Conservation (phyloP, 805 yeast species). For the Yarrowia osloensis region DNA sequence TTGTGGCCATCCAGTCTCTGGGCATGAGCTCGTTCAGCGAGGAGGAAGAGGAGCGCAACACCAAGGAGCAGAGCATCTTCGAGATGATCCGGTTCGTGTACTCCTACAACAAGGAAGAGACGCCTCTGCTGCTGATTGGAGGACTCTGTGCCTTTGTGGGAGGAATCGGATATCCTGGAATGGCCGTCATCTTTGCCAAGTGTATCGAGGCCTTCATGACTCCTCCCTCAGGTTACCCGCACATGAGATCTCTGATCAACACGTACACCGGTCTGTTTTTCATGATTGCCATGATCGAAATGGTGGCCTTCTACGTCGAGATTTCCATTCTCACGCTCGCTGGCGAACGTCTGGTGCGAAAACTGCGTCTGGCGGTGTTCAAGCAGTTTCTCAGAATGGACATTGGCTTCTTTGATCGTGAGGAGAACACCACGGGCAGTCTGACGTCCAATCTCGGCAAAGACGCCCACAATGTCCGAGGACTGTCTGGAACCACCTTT, state of each 20-base stretch:
- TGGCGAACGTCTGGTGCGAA: slow-evolving; percentile 42
- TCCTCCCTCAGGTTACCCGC: slow-evolving; percentile 37
- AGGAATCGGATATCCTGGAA: slow-evolving; percentile 46
- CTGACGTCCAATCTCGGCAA: slow-evolving; percentile 45
- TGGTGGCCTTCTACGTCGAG: slow-evolving; percentile 37
- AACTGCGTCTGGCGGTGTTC: slow-evolving; percentile 42
- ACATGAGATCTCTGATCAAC: slow-evolving; percentile 44
- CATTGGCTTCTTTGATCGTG: slow-evolving; percentile 44
- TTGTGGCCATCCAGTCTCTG: slow-evolving; percentile 3
- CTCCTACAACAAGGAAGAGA: slow-evolving; percentile 38
- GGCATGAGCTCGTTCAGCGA: not conserved
- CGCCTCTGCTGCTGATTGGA: slow-evolving; percentile 37
- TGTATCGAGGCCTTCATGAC: slow-evolving; percentile 43
- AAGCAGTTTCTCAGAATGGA: slow-evolving; percentile 45
- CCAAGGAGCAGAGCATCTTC: slow-evolving; percentile 11
- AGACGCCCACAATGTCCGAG: slow-evolving; percentile 46
- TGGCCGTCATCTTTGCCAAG: slow-evolving; percentile 45
- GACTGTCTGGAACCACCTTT: slow-evolving; percentile 47
- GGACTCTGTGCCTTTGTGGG: slow-evolving; percentile 37
- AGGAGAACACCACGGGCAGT: slow-evolving; percentile 45
- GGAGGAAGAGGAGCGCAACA: not conserved
- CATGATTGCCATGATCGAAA: slow-evolving; percentile 42
- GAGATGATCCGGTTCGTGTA: slow-evolving; percentile 33
- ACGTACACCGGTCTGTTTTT: slow-evolving; percentile 42
- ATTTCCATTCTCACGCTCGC: slow-evolving; percentile 37